Percentiles rank a stretch among this genome's conserved stretches.
phyloP scores from a whole-genome alignment of 2,329 filamentous ascomycete genomes.

The Magnaporthiopsis rhizophila region DNA sequence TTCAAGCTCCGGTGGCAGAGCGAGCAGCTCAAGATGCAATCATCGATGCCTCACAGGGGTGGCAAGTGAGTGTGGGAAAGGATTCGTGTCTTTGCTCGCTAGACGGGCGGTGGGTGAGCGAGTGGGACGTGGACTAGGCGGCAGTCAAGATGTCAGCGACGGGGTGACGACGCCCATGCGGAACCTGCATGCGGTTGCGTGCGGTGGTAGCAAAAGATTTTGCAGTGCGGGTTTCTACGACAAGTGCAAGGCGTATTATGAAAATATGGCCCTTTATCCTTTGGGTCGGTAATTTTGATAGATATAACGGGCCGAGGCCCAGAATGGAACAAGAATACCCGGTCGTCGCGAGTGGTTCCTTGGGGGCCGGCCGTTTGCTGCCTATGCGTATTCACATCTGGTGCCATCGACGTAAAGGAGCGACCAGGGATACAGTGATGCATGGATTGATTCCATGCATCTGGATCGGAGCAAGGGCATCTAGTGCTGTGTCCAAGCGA shows the following conservation, averaged over 20 bases:
- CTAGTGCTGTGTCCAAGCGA: background rate
- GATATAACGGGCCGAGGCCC: background rate
- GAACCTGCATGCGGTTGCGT: background rate
- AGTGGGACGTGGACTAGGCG: no score
- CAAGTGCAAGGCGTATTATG: background rate
- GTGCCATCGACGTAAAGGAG: background rate
- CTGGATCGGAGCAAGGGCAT: no score
- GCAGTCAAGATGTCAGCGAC: background rate
- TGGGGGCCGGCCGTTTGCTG: background rate
- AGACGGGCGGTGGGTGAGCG: background rate
- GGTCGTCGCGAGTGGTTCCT: background rate
- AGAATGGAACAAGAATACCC: background rate
- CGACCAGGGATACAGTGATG: background rate
- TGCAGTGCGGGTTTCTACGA: background rate
- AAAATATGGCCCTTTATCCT: background rate
- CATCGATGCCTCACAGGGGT: conserved; percentile 5
- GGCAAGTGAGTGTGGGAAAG: background rate
- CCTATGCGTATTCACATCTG: background rate
- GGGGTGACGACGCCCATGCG: background rate
- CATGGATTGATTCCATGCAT: no score
- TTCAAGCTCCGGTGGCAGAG: conserved; percentile 77
- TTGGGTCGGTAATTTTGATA: background rate
- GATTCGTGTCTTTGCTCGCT: no score
- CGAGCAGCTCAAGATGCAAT: conserved; percentile 54
- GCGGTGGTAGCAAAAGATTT: background rate